A percentile compares a stretch with the other conserved stretches of the same genome.
Conservation (phyloP, 139 green algal genomes). For the Zygnema cylindricum region DNA sequence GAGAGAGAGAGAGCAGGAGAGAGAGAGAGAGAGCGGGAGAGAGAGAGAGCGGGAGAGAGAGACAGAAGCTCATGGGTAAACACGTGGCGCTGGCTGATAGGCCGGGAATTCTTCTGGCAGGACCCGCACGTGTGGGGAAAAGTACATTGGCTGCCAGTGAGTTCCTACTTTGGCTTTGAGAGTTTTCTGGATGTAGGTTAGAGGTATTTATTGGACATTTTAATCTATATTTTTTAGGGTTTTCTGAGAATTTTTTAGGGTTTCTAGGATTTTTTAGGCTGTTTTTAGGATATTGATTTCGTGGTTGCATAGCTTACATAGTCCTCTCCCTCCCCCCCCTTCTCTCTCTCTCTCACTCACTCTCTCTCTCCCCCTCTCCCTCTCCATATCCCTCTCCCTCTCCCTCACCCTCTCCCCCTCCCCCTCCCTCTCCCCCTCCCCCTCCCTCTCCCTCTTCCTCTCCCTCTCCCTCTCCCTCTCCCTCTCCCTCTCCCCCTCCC, state of each 20-base stretch:
- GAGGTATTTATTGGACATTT: no score
- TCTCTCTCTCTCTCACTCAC: not conserved
- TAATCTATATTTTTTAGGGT: no score
- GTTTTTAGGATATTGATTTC: no score
- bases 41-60: no score
- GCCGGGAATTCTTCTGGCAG: not conserved
- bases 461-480: not conserved
- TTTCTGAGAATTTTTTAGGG: no score
- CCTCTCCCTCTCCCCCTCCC: not conserved
- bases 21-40: no score
- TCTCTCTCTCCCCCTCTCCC: not conserved
- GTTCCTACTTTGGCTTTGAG: not conserved
- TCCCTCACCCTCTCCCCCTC: not conserved
- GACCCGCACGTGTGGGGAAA: not conserved
- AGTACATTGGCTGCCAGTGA: not conserved
- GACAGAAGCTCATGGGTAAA: no score
- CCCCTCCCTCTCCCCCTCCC: not conserved
- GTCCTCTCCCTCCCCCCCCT: not conserved
- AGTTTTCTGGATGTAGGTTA: no score
- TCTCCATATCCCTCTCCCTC: not conserved
- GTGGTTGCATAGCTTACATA: no score
- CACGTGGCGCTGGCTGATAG: no score
- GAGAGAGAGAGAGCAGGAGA: no score
- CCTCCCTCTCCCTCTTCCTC: not conserved
- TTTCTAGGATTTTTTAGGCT: no score